Conservation (phyloP, 306 rosid species). For the Prunus mongolica region DNA sequence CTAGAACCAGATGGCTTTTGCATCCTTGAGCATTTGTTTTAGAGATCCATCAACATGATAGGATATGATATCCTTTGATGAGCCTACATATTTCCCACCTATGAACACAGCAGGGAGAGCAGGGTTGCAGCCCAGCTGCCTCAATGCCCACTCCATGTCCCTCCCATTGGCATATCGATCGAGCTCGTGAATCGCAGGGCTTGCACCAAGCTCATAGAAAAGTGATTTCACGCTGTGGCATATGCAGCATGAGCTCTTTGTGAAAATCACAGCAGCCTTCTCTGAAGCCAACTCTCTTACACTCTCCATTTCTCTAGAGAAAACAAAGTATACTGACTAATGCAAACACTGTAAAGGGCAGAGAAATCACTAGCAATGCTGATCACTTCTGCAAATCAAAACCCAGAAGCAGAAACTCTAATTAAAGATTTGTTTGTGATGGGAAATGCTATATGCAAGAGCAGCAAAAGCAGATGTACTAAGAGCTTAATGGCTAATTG, state of each 20-base stretch:
- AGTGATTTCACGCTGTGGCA: slow-evolving; percentile 89
- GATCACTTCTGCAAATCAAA: not conserved
- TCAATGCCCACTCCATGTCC: slow-evolving; percentile 83
- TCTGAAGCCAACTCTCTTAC: slow-evolving; percentile 80
- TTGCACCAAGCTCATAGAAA: slow-evolving; percentile 90
- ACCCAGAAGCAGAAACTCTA: not conserved
- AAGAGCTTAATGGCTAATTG: not conserved
- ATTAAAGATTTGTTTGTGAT: no score
- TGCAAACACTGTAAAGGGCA: no score
- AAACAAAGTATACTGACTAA: no score
- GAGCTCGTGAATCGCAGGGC: slow-evolving; percentile 89
- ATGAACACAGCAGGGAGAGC: slow-evolving; percentile 93
- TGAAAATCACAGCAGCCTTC: slow-evolving; percentile 93
- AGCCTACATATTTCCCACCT: slow-evolving; percentile 84
- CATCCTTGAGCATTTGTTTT: slow-evolving; percentile 88
- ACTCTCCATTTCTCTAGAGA: slow-evolving; percentile 53
- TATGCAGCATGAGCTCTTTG: slow-evolving; percentile 95
- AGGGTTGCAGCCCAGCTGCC: slow-evolving; percentile 80
- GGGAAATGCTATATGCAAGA: no score
- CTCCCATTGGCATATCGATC: slow-evolving; percentile 70
- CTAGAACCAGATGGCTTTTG: slow-evolving; percentile 95
- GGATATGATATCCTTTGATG: slow-evolving; percentile 85
- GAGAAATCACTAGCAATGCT: slow-evolving; percentile 8
- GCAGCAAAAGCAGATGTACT: no score
- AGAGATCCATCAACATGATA: slow-evolving; percentile 92